Conservation (phyloP, 768 basidiomycete genomes). For the Leucocoprinus sp. region DNA sequence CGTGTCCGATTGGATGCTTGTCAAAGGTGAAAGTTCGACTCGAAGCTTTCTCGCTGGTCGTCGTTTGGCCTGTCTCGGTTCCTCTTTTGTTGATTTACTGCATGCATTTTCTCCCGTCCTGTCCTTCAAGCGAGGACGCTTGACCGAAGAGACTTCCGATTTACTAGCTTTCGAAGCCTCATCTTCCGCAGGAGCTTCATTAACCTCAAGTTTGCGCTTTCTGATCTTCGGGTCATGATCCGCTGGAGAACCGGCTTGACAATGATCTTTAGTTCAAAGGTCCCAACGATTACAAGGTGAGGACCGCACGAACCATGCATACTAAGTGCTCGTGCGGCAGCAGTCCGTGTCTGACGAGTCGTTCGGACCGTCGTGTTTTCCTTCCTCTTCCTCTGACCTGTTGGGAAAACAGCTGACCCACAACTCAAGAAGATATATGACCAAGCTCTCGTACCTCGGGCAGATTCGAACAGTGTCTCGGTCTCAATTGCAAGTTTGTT, state of each 20-base stretch:
- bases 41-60: constrained; percentile 23
- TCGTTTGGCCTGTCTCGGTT: neutral
- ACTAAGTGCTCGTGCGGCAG: neutral
- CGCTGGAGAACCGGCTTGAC: neutral
- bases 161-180: neutral
- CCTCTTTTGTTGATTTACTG: neutral
- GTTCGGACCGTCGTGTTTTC: neutral
- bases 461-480: neutral
- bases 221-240: neutral
- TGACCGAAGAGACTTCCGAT: neutral
- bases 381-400: neutral
- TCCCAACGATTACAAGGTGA: neutral
- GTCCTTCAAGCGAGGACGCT: constrained; percentile 8
- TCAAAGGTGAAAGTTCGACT: constrained; percentile 24
- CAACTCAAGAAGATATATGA: neutral
- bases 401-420: neutral
- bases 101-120: neutral
- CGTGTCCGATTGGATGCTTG: neutral
- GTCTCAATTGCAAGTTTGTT: neutral
- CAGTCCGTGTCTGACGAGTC: constrained; percentile 2
- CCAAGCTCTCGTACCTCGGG: neutral
- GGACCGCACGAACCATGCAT: neutral
- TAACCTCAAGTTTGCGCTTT: constrained; percentile 1
- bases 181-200: neutral
- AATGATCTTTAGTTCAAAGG: neutral